Conservation (phyloP, 2,329 filamentous ascomycete genomes). For the Cadophora sp. region DNA sequence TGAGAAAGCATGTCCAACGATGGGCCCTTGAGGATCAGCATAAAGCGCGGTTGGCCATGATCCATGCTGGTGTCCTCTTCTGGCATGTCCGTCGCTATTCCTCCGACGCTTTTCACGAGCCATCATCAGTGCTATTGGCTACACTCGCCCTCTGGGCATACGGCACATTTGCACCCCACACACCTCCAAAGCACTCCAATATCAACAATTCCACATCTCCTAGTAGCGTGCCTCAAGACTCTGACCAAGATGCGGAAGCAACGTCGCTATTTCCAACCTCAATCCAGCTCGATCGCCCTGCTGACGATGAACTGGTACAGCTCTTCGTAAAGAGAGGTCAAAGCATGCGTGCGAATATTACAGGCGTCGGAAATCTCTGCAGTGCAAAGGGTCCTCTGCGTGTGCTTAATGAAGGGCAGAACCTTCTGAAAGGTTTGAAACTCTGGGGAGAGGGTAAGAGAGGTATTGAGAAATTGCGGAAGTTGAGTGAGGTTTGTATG, state of each 20-base stretch:
- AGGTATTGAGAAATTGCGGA: slow-evolving; percentile 10
- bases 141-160: slow-evolving; percentile 56
- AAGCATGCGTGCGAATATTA: slow-evolving; percentile 56
- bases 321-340: slow-evolving; percentile 58
- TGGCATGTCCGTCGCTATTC: slow-evolving; percentile 59
- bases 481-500: slow-evolving; percentile 2
- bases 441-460: slow-evolving; percentile 32
- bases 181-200: slow-evolving; percentile 2
- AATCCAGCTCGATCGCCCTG: slow-evolving; percentile 60
- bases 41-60: slow-evolving; percentile 61
- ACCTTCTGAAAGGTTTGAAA: slow-evolving; percentile 44
- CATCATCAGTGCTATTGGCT: slow-evolving; percentile 52
- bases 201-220: background rate
- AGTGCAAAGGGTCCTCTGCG: slow-evolving; percentile 46
- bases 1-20: slow-evolving; percentile 47
- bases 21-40: slow-evolving; percentile 59
- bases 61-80: slow-evolving; percentile 58
- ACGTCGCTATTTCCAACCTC: slow-evolving; percentile 47
- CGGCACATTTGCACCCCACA: slow-evolving; percentile 32
- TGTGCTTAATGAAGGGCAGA: slow-evolving; percentile 48
- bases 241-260: slow-evolving; percentile 25
- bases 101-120: slow-evolving; percentile 55
- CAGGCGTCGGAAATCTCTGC: slow-evolving; percentile 59
- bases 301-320: slow-evolving; percentile 64
- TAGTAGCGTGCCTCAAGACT: slow-evolving; percentile 9